These are phyloP conservation scores for Nyctanthes arbortristis DNA, from an alignment of 257 asterid genomes.

Conservation along the genomic window DNA sequence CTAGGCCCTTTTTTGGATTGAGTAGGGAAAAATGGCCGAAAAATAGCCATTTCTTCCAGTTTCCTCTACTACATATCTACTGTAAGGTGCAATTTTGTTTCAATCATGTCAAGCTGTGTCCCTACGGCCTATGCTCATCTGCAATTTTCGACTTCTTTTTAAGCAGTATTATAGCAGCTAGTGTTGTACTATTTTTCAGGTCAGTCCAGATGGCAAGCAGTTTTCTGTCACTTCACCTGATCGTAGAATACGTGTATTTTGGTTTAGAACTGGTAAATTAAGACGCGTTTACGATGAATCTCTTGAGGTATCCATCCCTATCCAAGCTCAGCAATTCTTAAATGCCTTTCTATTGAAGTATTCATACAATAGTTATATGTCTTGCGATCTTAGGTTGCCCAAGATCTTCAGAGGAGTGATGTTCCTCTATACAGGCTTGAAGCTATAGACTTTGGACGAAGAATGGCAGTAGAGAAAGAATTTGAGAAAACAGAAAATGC, in stretches of 20 bases:
- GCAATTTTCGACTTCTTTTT: neutral
- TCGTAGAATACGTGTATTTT: constrained; percentile 89
- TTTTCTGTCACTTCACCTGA: constrained; percentile 93
- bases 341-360: constrained; percentile 3
- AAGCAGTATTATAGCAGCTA: neutral
- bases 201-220: constrained; percentile 92
- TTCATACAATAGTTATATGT: constrained; percentile 1
- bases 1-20: no score
- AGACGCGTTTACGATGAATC: constrained; percentile 96
- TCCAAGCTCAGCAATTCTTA: constrained; percentile 5
- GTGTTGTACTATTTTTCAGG: constrained; percentile 41
- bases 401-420: constrained; percentile 95
- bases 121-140: constrained; percentile 9
- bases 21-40: no score
- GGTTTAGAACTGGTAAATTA: constrained; percentile 90
- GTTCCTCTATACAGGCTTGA: constrained; percentile 86
- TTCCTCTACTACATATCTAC: no score
- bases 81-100: neutral
- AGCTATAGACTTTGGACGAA: constrained; percentile 94
- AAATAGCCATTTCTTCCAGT: no score
- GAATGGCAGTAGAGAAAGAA: constrained; percentile 97
- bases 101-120: neutral
- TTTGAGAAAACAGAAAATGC: constrained; percentile 84
- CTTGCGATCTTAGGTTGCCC: constrained; percentile 75
- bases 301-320: constrained; percentile 62